A percentile compares a stretch with the other conserved stretches of the same genome.
phyloP scores from a whole-genome alignment of 805 yeast genomes.

The Sugiyamaella valdiviana region DNA sequence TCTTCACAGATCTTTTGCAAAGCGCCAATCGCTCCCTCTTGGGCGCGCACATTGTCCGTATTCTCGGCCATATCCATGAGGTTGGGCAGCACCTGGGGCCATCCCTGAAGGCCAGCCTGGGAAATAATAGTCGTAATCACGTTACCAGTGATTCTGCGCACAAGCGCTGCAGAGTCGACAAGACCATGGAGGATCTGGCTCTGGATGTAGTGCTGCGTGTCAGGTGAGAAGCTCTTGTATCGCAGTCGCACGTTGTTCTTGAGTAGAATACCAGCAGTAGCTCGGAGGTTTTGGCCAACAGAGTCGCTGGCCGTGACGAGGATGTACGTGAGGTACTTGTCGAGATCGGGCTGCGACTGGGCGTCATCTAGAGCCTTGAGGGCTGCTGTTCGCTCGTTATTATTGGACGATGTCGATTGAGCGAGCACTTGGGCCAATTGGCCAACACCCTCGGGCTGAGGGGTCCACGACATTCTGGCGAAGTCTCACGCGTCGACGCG shows the following conservation, averaged over 20 bases:
- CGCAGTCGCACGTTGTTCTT: constrained; percentile 60
- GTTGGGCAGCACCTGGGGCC: constrained; percentile 73
- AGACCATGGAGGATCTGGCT: constrained; percentile 43
- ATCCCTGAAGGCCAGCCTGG: constrained; percentile 53
- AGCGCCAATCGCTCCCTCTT: constrained; percentile 76
- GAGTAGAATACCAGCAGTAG: constrained; percentile 81
- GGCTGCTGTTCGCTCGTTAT: constrained; percentile 54
- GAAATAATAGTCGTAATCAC: constrained; percentile 79
- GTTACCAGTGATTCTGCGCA: constrained; percentile 84
- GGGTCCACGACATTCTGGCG: constrained; percentile 46
- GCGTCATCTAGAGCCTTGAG: constrained; percentile 68
- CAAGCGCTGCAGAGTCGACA: constrained; percentile 48
- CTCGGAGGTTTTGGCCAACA: constrained; percentile 54
- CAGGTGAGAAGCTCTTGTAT: constrained; percentile 29
- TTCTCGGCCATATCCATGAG: constrained; percentile 55
- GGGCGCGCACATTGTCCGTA: constrained; percentile 41
- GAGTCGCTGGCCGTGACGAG: constrained; percentile 49
- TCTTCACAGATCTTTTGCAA: constrained; percentile 89
- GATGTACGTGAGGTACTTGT: constrained; percentile 69
- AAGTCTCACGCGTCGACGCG: too few species aligned
- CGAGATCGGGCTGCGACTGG: constrained; percentile 64
- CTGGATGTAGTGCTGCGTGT: constrained; percentile 42
- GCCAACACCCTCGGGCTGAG: constrained; percentile 53
- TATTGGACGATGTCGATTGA: constrained; percentile 62
- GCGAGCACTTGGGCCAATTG: constrained; percentile 62